Percentiles rank a stretch among this genome's conserved stretches.
Evolutionary conservation across 2,329 filamentous ascomycete genomes (phyloP).

Genomic region (Emergomyces orientalis): DNA sequence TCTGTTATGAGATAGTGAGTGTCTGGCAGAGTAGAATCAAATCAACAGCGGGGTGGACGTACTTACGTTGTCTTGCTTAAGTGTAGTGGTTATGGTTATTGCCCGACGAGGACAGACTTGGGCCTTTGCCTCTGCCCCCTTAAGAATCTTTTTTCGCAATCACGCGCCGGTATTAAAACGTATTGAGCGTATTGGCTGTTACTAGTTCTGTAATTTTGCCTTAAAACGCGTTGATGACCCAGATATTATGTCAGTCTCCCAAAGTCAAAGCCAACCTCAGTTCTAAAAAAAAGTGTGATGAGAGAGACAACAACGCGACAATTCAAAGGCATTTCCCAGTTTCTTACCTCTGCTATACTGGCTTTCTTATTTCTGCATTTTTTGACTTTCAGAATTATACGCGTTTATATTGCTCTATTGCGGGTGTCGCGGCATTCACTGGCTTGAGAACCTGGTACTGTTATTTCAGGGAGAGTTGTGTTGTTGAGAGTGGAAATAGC

Average conservation of each 20-base stretch:
- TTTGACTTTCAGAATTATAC: neutral
- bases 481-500: too few species aligned
- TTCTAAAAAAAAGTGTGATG: neutral
- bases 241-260: neutral
- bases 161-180: neutral
- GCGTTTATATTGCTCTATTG: neutral
- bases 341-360: neutral
- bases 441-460: neutral
- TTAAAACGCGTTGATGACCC: conserved; percentile 3
- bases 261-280: neutral
- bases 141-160: neutral
- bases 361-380: neutral
- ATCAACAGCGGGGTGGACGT: neutral
- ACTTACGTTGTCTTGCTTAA: neutral
- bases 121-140: neutral
- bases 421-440: neutral
- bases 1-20: neutral
- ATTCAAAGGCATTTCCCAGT: neutral
- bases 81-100: neutral
- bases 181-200: neutral
- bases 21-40: neutral
- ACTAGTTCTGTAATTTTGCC: neutral
- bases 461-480: neutral
- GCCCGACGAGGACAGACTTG: neutral
- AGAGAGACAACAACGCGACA: neutral